phyloP scores from a whole-genome alignment of 345 rosid species.

The Isatis tinctoria region DNA sequence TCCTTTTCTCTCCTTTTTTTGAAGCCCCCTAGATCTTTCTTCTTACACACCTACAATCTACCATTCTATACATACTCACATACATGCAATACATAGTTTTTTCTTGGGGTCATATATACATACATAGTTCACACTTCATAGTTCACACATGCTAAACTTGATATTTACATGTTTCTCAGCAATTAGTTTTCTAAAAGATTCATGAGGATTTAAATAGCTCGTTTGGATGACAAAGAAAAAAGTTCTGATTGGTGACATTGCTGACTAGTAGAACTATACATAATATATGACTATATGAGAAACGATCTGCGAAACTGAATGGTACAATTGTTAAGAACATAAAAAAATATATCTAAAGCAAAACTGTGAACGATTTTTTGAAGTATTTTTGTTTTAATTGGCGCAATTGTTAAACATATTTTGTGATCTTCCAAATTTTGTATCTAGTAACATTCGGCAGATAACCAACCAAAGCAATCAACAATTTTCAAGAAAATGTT shows the following conservation, averaged over 20 bases:
- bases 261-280: neutral
- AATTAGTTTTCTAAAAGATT: neutral
- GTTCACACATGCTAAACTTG: neutral
- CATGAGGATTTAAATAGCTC: neutral
- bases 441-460: neutral
- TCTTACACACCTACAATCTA: constrained; percentile 34
- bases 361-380: neutral
- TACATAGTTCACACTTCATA: neutral
- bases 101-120: too few relatives aligned
- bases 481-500: neutral
- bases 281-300: neutral
- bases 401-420: neutral
- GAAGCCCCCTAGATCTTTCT: constrained; percentile 34
- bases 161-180: neutral
- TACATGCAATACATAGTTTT: neutral
- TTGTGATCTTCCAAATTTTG: neutral
- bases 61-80: constrained; percentile 6
- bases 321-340: too few relatives aligned
- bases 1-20: constrained; percentile 28
- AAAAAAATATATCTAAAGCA: too few relatives aligned
- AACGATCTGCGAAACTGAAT: too few relatives aligned
- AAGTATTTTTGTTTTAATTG: neutral
- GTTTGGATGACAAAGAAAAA: neutral
- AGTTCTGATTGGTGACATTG: neutral
- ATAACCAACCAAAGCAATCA: neutral